Conservation (phyloP, 441 rosid species). For the Raphanus hybrid region DNA sequence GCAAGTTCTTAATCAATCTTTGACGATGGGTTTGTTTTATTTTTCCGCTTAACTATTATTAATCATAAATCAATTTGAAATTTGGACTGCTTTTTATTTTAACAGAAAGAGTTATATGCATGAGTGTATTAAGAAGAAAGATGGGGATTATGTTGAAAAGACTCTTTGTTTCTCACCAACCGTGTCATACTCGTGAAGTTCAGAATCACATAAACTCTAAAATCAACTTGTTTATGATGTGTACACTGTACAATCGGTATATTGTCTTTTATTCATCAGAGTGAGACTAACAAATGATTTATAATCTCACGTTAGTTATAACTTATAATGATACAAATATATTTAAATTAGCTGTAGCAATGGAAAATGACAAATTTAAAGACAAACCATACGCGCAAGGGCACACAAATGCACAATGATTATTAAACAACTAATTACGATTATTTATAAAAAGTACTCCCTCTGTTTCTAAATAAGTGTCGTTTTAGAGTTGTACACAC, state of each 20-base stretch:
- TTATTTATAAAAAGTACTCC: background rate
- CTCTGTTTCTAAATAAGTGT: too few relatives aligned
- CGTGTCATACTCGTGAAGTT: slow-evolving; percentile 35
- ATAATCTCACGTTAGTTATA: background rate
- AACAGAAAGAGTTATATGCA: background rate
- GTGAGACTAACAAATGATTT: background rate
- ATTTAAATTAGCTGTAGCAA: slow-evolving; percentile 9
- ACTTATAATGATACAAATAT: background rate
- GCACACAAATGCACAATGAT: slow-evolving; percentile 1
- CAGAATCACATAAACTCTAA: slow-evolving; percentile 26
- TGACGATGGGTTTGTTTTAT: slow-evolving; percentile 11
- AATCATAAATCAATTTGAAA: background rate
- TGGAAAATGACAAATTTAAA: background rate
- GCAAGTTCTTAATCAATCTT: slow-evolving; percentile 18
- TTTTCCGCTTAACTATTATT: background rate
- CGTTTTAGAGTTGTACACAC: too few relatives aligned
- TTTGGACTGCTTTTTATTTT: background rate
- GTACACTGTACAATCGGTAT: background rate
- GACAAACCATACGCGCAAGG: background rate
- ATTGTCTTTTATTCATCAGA: slow-evolving; percentile 16
- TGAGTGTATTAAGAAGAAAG: background rate
- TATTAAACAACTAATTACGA: background rate
- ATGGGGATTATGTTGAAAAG: slow-evolving; percentile 30
- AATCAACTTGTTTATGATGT: slow-evolving; percentile 5
- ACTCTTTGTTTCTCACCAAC: slow-evolving; percentile 43